Evolutionary conservation across 345 rosid species (phyloP).

Genomic region (Eucalyptus pumila): DNA sequence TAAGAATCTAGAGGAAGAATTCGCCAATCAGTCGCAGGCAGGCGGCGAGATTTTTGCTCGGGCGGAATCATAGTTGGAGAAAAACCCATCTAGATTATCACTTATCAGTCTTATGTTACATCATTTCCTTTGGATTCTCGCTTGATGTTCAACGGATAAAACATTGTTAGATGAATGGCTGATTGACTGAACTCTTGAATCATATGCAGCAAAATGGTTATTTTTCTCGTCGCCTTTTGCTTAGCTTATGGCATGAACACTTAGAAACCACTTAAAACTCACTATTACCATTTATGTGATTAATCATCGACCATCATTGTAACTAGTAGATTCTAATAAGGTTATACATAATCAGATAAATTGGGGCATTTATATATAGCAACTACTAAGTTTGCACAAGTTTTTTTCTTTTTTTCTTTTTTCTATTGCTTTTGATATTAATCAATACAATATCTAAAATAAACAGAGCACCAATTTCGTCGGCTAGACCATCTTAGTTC

Average conservation of each 20-base stretch:
- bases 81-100: neutral
- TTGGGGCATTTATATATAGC: fast-evolving
- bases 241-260: neutral
- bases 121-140: neutral
- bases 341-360: neutral
- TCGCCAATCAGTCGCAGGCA: neutral
- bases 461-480: fast-evolving
- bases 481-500: fast-evolving
- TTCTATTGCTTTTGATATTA: neutral
- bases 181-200: neutral
- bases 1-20: constrained; percentile 19
- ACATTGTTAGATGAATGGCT: neutral
- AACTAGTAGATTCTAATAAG: neutral
- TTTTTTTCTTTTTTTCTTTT: fast-evolving
- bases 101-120: neutral
- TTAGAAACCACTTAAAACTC: neutral
- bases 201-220: neutral
- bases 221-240: neutral
- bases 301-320: neutral
- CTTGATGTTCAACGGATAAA: neutral
- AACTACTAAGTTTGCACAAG: neutral
- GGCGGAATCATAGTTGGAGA: neutral
- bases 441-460: neutral
- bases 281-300: neutral
- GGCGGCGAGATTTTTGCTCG: neutral